Conservation (phyloP, 1,139 yeast genomes). For the Meyerozyma smithsonii region DNA sequence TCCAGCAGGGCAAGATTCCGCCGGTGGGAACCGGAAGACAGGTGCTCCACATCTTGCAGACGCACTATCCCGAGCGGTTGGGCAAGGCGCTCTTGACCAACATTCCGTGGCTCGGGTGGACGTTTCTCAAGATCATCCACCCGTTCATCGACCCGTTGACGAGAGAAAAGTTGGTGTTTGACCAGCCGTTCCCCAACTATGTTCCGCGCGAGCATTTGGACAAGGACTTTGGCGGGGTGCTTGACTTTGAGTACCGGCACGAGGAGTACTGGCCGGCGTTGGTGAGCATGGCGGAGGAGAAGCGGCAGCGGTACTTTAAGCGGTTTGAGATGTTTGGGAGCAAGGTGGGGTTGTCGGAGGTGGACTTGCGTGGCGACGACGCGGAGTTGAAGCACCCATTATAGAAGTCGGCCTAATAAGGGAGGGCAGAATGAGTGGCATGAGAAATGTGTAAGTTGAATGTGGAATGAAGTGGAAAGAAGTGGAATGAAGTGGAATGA, state of each 20-base stretch:
- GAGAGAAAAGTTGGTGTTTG: constrained; percentile 84
- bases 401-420: too few species aligned
- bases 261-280: constrained; percentile 76
- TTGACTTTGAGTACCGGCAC: constrained; percentile 80
- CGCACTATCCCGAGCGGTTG: constrained; percentile 92
- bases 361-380: constrained; percentile 61
- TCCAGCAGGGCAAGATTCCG: constrained; percentile 68
- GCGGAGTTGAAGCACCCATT: constrained; percentile 34
- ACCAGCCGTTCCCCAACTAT: constrained; percentile 78
- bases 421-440: too few species aligned
- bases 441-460: background rate
- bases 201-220: constrained; percentile 82
- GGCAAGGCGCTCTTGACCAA: constrained; percentile 89
- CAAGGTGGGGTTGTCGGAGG: constrained; percentile 75
- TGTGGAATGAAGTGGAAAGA: background rate
- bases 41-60: constrained; percentile 81
- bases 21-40: constrained; percentile 78
- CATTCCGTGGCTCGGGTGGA: constrained; percentile 89
- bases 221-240: constrained; percentile 74
- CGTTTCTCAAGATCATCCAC: constrained; percentile 81
- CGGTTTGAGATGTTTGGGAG: constrained; percentile 68
- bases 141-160: constrained; percentile 96
- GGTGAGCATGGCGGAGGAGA: constrained; percentile 51
- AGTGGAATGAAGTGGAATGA: background rate
- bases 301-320: constrained; percentile 50